Base-by-base conservation (phyloP, 1,284 basidiomycete species). In the Cryptococcus maquisensis region DNA sequence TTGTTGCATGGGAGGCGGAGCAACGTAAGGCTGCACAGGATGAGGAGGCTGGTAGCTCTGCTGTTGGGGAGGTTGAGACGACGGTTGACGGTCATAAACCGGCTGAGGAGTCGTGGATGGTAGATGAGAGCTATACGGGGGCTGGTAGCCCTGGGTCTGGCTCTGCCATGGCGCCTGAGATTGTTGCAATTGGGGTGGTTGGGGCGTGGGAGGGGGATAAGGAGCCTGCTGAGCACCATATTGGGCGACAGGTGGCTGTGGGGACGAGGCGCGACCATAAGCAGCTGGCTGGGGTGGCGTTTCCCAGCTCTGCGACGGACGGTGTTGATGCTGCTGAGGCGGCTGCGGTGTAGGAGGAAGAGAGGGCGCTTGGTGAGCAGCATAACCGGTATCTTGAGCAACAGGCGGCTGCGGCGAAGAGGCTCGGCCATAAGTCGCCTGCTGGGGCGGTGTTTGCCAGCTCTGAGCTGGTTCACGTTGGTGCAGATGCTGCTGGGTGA, bases 1-100 rank as follows among this genome's bases (percentile, higher is more conserved):
- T 37, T 56, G 60, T 6, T 58, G 48, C 24, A 36, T 43, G 48
- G 13, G 55, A 52, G 39, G 36, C 41, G 44, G 42, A 24, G 36
- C 38, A 20, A 36, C 39, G 26, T 51, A 43, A 18, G 36, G 20
- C 20, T 42, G 40, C 5, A 18, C 40, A 18, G 15, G 40, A 20
- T 18, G 40, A 42, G 40, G 40, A 18, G 40, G 40, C n/a, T 42
- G 40, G 18, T 23, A 42, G 40, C 40, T 18, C 10, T 42, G 18
- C 18, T 42, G 40, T 20, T 42, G 40, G 18, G 40, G 40, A 2
- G 40, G 23, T 23, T 42, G 40, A 5, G 40, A 12, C 10, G 40
- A 18, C 10, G 28, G 28, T 10, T 32, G 28, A 32, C 28, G 28
- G 28, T 32, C 28, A 32, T 32, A 8, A 6, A 32, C 28, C 28